Evolutionary conservation across 2,329 filamentous ascomycete species (phyloP).

Genomic region (Alternaria sp.): DNA sequence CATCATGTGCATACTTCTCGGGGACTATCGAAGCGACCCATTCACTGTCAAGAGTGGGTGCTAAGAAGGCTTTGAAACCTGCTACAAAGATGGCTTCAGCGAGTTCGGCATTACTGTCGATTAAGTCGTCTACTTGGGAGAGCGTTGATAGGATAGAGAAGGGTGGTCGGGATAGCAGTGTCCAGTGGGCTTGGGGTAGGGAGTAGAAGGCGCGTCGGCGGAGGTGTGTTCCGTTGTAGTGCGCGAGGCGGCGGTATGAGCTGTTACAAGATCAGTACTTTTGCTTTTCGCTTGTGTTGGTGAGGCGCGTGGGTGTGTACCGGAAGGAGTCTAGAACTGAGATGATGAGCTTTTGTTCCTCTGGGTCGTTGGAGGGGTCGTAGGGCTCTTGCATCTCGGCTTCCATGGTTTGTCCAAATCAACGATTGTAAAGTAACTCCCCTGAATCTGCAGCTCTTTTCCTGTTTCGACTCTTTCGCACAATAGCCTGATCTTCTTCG

Average conservation of each 20-base stretch:
- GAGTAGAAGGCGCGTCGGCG: conserved; percentile 93
- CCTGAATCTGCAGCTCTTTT: too few species aligned
- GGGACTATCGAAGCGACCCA: conserved; percentile 43
- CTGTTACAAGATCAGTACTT: conserved; percentile 53
- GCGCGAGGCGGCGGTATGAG: conserved; percentile 82
- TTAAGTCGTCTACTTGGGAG: conserved; percentile 80
- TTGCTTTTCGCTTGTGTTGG: not conserved
- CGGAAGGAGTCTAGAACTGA: conserved; percentile 86
- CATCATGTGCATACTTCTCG: conserved; percentile 35
- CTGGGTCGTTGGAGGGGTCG: conserved; percentile 73
- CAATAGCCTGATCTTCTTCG: too few species aligned
- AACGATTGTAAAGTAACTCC: too few species aligned
- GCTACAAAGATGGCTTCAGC: conserved; percentile 75
- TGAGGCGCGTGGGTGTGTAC: conserved; percentile 54
- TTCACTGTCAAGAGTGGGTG: conserved; percentile 39
- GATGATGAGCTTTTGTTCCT: conserved; percentile 81
- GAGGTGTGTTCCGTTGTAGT: conserved; percentile 89
- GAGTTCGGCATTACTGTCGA: conserved; percentile 85
- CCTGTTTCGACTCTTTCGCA: too few species aligned
- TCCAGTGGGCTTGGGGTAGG: conserved; percentile 81
- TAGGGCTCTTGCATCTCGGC: conserved; percentile 66
- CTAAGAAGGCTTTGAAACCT: conserved; percentile 44
- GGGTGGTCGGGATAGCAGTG: conserved; percentile 78
- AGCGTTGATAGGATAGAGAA: conserved; percentile 84
- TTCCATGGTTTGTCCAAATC: too few species aligned